These are phyloP conservation scores for Boechera divaricarpa DNA, from an alignment of 345 rosid species.

Conservation along the genomic window DNA sequence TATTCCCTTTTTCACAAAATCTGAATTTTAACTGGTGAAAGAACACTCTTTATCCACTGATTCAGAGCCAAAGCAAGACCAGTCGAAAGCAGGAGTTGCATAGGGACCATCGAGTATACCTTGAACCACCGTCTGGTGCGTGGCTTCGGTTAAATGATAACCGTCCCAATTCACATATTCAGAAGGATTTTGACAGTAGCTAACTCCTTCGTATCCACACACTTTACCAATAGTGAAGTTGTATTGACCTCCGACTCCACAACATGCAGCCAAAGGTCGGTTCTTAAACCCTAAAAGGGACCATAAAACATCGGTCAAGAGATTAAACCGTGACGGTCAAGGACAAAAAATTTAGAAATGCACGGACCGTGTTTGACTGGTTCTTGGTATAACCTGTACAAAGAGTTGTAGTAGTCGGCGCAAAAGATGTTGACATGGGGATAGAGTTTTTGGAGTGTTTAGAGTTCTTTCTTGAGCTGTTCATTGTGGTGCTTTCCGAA, in stretches of 20 bases:
- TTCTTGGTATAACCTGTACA: slow-evolving; percentile 30
- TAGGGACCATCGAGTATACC: slow-evolving; percentile 35
- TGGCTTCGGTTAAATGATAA: slow-evolving; percentile 45
- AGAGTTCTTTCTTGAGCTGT: slow-evolving; percentile 42
- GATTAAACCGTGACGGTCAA: neutral
- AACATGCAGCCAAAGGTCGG: slow-evolving; percentile 48
- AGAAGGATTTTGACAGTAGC: slow-evolving; percentile 46
- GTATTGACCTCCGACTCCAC: slow-evolving; percentile 54
- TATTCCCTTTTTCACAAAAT: neutral
- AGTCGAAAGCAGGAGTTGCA: slow-evolving; percentile 37
- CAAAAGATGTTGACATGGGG: slow-evolving; percentile 46
- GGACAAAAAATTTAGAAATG: neutral
- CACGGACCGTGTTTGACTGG: slow-evolving; percentile 51
- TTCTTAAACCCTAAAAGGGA: slow-evolving; percentile 42
- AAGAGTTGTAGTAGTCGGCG: slow-evolving; percentile 49
- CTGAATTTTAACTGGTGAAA: slow-evolving; percentile 1
- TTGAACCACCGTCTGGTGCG: slow-evolving; percentile 28
- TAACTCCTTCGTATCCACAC: slow-evolving; percentile 41
- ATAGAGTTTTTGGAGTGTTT: slow-evolving; percentile 31
- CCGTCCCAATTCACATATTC: slow-evolving; percentile 57
- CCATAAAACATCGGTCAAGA: neutral
- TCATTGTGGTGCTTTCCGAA: slow-evolving; percentile 50
- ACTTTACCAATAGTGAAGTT: slow-evolving; percentile 38
- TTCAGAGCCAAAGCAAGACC: slow-evolving; percentile 34
- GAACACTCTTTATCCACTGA: slow-evolving; percentile 5